Percentiles rank a stretch among this genome's conserved stretches.
Conservation (phyloP, 2,329 filamentous ascomycete genomes). For the Botrytis fragariae region DNA sequence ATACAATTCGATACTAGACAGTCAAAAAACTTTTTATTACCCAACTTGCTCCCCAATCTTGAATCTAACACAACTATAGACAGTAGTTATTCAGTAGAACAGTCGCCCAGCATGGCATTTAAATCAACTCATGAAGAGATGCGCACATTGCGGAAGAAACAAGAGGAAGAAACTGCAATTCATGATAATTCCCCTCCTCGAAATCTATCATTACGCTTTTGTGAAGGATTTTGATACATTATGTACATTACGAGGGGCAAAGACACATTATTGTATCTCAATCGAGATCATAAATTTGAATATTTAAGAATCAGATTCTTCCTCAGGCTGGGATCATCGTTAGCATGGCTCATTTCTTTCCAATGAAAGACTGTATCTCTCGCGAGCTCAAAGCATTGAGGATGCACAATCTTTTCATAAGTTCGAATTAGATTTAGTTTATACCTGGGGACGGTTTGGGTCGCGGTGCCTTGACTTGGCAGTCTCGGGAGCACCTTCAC, state of each 20-base stretch:
- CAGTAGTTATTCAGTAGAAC: background rate
- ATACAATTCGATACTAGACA: background rate
- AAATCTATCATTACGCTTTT: background rate
- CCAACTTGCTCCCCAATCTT: background rate
- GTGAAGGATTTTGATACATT: constrained; percentile 19
- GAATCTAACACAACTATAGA: background rate
- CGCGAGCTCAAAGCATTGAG: constrained; percentile 11
- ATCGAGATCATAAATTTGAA: constrained; percentile 10
- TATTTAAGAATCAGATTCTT: constrained; percentile 16
- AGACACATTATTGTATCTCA: constrained; percentile 9
- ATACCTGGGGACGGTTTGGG: constrained; percentile 33
- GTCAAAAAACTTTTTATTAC: background rate
- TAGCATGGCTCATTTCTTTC: constrained; percentile 24
- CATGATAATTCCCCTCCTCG: background rate
- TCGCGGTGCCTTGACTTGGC: constrained; percentile 52
- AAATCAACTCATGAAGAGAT: background rate
- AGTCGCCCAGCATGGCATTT: background rate
- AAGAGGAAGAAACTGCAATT: background rate
- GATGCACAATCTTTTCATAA: constrained; percentile 9
- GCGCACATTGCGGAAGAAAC: constrained; percentile 2
- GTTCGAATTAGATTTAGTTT: constrained; percentile 18
- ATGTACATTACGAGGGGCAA: constrained; percentile 25
- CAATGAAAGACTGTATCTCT: constrained; percentile 24
- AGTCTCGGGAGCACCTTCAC: constrained; percentile 54
- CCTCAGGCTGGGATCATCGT: constrained; percentile 25